Evolutionary conservation across 352 stramenopile species (phyloP), one percentile per base, ranked within the genome.

Genomic region (Globisporangium viniferum): DNA sequence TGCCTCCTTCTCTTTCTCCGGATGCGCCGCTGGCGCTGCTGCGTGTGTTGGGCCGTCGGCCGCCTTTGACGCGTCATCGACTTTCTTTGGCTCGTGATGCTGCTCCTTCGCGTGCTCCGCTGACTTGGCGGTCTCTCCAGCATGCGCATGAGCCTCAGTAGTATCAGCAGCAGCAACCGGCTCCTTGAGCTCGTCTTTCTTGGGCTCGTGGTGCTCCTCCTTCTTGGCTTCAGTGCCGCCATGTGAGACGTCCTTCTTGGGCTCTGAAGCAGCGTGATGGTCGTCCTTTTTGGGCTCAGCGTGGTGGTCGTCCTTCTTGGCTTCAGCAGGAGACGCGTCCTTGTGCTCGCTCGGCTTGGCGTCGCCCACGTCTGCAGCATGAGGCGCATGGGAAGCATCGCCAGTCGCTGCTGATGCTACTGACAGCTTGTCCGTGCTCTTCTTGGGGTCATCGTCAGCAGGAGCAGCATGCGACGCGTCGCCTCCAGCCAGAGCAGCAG

Each of bases 101-200:
- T 36, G 51, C 49, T 56, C 49, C 51, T 57, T n/a, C 10, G 9
- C 22, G 27, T 35, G 53, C 24, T 58, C 53, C 12, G 35, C 49
- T 20, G 63, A 49, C 35, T 69, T 66, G 33, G 55, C 29, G 48
- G 24, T n/a, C 14, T 33, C 53, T 9, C 53, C 53, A 58, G 53
- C 14, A 54, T 6, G 46, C 48, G 20, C 29, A 31, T 31, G 29
- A 31, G 3, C 29, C 29, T 31, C 29, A 31, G 29, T 31, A 31
- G 29, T 3, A 3, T 3, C 29, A 31, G 29, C 20, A 20, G 44
- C 15, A 36, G 12, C 51, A 36, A 3, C 51, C 15, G n/a, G n/a
- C 35, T 54, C 57, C 55, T 65, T 70, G 56, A 22, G 36, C 12
- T 68, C 63, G 15, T 33, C 54, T 12, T 62, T 63, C 63, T 62